Conservation (phyloP, 192 early-diverging fungal genomes). For the Gryganskiella cystojenkinii region DNA sequence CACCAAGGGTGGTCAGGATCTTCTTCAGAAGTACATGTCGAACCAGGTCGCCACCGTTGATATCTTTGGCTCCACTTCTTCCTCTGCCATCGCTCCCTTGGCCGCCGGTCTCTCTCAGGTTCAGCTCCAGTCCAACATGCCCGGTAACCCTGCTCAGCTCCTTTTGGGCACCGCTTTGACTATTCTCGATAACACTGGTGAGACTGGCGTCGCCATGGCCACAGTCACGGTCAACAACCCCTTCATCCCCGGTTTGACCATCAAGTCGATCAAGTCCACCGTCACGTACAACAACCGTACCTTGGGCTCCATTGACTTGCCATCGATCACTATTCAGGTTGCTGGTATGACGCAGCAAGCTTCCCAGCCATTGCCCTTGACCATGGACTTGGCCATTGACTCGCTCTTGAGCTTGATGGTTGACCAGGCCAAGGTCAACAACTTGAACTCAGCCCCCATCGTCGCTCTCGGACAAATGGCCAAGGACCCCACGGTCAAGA, state of each 20-base stretch:
- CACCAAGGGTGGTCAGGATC: slow-evolving; percentile 54
- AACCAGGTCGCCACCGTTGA: slow-evolving; percentile 54
- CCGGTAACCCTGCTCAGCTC: slow-evolving; percentile 58
- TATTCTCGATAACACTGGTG: slow-evolving; percentile 55
- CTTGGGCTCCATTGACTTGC: slow-evolving; percentile 61
- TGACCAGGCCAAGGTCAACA: slow-evolving; percentile 56
- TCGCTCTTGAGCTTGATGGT: slow-evolving; percentile 58
- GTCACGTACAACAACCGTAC: slow-evolving; percentile 56
- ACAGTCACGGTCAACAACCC: slow-evolving; percentile 65
- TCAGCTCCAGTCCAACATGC: slow-evolving; percentile 57
- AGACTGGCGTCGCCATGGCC: slow-evolving; percentile 58
- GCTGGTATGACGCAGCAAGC: slow-evolving; percentile 54
- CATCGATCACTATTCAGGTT: slow-evolving; percentile 51
- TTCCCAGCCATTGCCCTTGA: slow-evolving; percentile 50
- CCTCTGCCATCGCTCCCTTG: slow-evolving; percentile 60
- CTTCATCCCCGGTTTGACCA: slow-evolving; percentile 59
- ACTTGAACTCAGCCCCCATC: slow-evolving; percentile 57
- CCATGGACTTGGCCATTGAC: slow-evolving; percentile 63
- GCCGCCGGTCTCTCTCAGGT: slow-evolving; percentile 54
- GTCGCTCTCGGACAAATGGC: slow-evolving; percentile 55
- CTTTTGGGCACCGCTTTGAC: slow-evolving; percentile 55
- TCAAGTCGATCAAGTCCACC: slow-evolving; percentile 60
- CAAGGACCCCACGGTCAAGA: slow-evolving; percentile 51
- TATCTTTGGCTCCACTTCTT: slow-evolving; percentile 55
- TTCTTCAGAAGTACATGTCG: slow-evolving; percentile 63